phyloP scores from a whole-genome alignment of 208 protist species.

The Trypanosomatidae sp. region DNA sequence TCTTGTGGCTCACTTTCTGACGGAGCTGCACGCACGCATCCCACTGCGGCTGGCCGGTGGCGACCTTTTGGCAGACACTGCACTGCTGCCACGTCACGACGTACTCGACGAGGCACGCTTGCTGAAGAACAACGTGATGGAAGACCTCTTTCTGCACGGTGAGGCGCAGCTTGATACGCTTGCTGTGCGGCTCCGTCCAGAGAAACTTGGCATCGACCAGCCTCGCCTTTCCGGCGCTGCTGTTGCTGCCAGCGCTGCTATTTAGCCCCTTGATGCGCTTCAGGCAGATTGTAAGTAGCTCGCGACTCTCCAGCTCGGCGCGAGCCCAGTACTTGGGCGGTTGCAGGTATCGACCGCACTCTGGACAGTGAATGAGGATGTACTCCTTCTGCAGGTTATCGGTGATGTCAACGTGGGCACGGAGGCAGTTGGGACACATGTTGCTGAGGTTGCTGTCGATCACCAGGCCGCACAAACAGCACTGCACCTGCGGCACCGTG shows the following conservation, averaged over 20 bases:
- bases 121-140: conserved; percentile 96
- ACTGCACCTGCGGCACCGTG: conserved; percentile 89
- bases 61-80: conserved; percentile 94
- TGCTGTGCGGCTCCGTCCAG: conserved; percentile 99
- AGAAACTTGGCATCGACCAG: conserved; percentile 98
- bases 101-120: conserved; percentile 98
- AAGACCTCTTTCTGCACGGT: conserved; percentile 99
- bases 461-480: conserved; percentile 95
- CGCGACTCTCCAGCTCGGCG: conserved; percentile 97
- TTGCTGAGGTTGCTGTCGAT: conserved; percentile 98
- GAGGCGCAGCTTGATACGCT: conserved; percentile 98
- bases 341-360: conserved; percentile 96
- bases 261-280: conserved; percentile 96
- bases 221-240: conserved; percentile 94
- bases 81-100: conserved; percentile 97
- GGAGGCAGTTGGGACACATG: conserved; percentile 99
- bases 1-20: conserved; percentile 99
- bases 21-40: conserved; percentile 97
- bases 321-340: conserved; percentile 97
- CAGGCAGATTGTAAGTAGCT: conserved; percentile 98
- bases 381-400: conserved; percentile 97
- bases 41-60: conserved; percentile 98
- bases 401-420: conserved; percentile 97
- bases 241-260: conserved; percentile 91
- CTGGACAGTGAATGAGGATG: conserved; percentile 94